These are phyloP conservation scores for Marchantia polymorpha DNA, from an alignment of 225 moss, liverwort and hornwort genomes.

Conservation along the genomic window DNA sequence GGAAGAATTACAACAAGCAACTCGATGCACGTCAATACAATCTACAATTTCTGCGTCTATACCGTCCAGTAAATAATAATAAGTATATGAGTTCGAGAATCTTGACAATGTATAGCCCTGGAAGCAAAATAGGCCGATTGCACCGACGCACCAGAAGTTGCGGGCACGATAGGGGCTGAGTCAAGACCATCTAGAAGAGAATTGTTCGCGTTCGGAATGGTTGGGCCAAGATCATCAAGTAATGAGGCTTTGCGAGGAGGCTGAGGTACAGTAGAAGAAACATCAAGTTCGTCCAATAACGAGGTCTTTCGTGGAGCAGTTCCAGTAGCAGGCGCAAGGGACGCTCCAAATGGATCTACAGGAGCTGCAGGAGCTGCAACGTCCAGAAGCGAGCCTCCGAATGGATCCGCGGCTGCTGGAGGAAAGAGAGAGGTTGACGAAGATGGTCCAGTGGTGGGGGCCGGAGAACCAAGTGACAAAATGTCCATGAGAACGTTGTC, in stretches of 20 bases:
- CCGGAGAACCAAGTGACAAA: constrained; percentile 52
- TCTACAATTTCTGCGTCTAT: too few relatives aligned
- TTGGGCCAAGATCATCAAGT: constrained; percentile 30
- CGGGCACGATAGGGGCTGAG: constrained; percentile 26
- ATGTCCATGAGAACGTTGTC: constrained; percentile 62
- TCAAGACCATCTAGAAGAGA: constrained; percentile 47
- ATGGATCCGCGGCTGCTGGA: constrained; percentile 33
- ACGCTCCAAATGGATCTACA: constrained; percentile 39
- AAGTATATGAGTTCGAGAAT: neutral
- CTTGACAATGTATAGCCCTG: neutral
- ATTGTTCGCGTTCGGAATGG: constrained; percentile 5
- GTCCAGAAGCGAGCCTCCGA: constrained; percentile 33
- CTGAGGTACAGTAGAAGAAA: constrained; percentile 1
- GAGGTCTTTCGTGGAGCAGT: constrained; percentile 24
- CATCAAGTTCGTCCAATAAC: constrained; percentile 23
- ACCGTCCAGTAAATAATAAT: too few relatives aligned
- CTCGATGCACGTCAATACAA: too few relatives aligned
- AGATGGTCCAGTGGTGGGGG: constrained; percentile 31
- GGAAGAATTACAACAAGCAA: too few relatives aligned
- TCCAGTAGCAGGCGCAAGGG: constrained; percentile 32
- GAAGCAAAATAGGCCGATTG: neutral
- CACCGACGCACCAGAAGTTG: constrained; percentile 39
- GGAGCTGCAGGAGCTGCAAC: constrained; percentile 1
- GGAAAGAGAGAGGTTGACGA: constrained; percentile 25
- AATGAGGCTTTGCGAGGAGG: constrained; percentile 24